phyloP scores from a whole-genome alignment of 75 land plant species.

The Gnetum montanum region DNA sequence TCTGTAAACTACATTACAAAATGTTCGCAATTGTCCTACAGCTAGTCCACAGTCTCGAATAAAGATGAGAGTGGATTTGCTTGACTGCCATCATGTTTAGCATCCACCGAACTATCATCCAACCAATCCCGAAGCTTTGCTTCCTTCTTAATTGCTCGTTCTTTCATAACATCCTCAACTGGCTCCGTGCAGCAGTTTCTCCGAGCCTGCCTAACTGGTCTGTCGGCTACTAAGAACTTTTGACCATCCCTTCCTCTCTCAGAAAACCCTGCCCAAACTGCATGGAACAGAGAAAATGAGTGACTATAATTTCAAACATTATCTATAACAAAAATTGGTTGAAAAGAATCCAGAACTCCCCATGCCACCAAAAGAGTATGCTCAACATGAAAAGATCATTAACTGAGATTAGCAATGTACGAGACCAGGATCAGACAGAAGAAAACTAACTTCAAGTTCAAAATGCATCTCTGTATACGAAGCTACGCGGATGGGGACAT shows the following conservation, averaged over 20 bases:
- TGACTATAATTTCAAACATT: too few species aligned
- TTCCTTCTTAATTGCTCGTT: slow-evolving; percentile 21
- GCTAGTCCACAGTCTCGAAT: not conserved
- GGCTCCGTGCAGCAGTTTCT: slow-evolving; percentile 50
- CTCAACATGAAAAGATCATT: too few species aligned
- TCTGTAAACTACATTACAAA: not conserved
- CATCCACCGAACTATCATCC: slow-evolving; percentile 4
- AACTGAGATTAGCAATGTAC: too few species aligned
- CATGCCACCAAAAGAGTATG: too few species aligned
- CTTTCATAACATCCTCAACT: slow-evolving; percentile 32
- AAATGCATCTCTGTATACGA: too few species aligned
- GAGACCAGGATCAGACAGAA: too few species aligned
- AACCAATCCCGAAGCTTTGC: slow-evolving; percentile 20
- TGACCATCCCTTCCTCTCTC: slow-evolving; percentile 73
- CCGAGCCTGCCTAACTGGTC: slow-evolving; percentile 45
- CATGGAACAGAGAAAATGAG: slow-evolving; percentile 2
- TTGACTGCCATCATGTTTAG: not conserved
- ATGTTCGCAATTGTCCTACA: too few species aligned
- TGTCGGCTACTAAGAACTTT: slow-evolving; percentile 78
- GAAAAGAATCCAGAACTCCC: too few species aligned
- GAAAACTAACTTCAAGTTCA: too few species aligned
- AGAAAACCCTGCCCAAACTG: slow-evolving; percentile 94
- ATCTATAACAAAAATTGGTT: too few species aligned
- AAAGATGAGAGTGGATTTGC: not conserved
- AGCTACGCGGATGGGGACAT: too few species aligned